These are phyloP conservation scores for Dryadomyces sulphureus DNA, from an alignment of 2,329 filamentous ascomycete genomes.

Conservation along the genomic window DNA sequence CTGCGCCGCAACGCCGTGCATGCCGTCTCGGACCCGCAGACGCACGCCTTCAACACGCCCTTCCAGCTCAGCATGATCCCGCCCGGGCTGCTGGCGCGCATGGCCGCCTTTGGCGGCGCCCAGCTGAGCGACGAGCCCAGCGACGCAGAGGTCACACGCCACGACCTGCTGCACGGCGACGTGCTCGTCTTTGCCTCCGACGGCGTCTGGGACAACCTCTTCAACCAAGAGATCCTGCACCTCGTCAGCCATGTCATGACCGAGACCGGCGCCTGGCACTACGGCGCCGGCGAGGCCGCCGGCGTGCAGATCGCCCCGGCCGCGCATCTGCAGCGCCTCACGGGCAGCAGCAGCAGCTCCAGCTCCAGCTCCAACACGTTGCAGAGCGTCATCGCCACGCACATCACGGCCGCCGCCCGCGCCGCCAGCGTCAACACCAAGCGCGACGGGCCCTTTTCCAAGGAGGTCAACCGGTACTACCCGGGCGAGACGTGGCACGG, in stretches of 20 bases:
- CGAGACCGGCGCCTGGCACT: slow-evolving; percentile 56
- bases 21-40: slow-evolving; percentile 71
- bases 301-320: slow-evolving; percentile 44
- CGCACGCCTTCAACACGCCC: slow-evolving; percentile 94
- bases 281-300: slow-evolving; percentile 28
- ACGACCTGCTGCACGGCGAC: slow-evolving; percentile 74
- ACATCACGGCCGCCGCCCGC: slow-evolving; percentile 72
- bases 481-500: slow-evolving; percentile 78
- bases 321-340: slow-evolving; percentile 28
- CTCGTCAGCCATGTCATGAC: slow-evolving; percentile 69
- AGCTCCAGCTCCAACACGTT: too few relatives aligned
- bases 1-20: slow-evolving; percentile 76
- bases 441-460: slow-evolving; percentile 84
- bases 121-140: slow-evolving; percentile 71
- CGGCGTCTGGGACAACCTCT: slow-evolving; percentile 91
- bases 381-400: slow-evolving; percentile 64
- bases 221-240: slow-evolving; percentile 73
- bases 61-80: slow-evolving; percentile 88
- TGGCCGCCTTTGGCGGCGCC: slow-evolving; percentile 68
- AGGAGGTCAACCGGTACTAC: slow-evolving; percentile 78
- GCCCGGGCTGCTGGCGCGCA: slow-evolving; percentile 60
- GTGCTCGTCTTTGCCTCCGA: slow-evolving; percentile 90
- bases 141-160: slow-evolving; percentile 67
- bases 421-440: slow-evolving; percentile 67
- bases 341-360: too few relatives aligned